These are phyloP conservation scores for Exophiala sideris DNA, from an alignment of 2,329 filamentous ascomycete genomes.

Conservation along the genomic window DNA sequence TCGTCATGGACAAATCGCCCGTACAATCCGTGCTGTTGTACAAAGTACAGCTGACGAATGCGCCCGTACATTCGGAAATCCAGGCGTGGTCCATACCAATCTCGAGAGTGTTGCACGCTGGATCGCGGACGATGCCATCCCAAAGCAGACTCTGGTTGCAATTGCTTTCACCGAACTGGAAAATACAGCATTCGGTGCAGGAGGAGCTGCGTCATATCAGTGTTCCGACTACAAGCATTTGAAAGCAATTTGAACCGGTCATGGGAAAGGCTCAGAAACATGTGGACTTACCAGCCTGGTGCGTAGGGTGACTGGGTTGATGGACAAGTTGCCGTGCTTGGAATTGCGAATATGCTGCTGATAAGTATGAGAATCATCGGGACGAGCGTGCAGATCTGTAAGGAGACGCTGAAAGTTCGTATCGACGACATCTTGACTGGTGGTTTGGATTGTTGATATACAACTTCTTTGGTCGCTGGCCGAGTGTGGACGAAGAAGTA, in stretches of 20 bases:
- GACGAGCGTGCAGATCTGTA: not conserved
- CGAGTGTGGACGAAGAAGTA: too few species aligned
- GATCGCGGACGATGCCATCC: not conserved
- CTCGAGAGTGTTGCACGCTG: not conserved
- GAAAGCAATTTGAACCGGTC: too few species aligned
- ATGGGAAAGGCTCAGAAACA: not conserved
- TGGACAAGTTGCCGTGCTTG: not conserved
- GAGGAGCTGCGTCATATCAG: constrained; percentile 1
- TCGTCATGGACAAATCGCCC: not conserved
- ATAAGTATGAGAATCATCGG: not conserved
- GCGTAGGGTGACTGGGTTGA: constrained; percentile 1
- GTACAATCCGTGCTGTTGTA: constrained; percentile 5
- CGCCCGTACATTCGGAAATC: constrained; percentile 12
- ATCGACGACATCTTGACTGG: not conserved
- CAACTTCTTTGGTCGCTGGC: too few species aligned
- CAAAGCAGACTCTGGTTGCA: not conserved
- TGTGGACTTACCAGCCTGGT: not conserved
- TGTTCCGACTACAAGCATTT: too few species aligned
- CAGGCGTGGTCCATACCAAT: constrained; percentile 9
- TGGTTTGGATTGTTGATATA: not conserved
- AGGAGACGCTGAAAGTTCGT: not conserved
- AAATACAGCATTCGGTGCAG: constrained; percentile 15
- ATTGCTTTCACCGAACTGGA: not conserved
- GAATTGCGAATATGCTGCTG: not conserved
- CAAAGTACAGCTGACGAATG: constrained; percentile 9